Evolutionary conservation across 352 stramenopile species (phyloP).

Genomic region (Thraustochytrium sp.): DNA sequence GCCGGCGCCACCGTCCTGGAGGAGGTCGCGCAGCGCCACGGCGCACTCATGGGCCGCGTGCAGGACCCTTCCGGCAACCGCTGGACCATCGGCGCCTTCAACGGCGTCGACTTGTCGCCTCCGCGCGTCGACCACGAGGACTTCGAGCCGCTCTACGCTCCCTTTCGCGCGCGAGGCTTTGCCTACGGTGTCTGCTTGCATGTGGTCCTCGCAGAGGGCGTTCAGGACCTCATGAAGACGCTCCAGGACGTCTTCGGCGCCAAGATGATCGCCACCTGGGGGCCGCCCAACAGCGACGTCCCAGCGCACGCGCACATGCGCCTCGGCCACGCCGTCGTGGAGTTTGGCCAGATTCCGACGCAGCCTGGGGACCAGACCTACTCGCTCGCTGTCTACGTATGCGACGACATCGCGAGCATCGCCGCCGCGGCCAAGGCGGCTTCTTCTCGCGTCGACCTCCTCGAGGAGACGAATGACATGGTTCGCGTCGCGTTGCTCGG

Average conservation of each 20-base stretch:
- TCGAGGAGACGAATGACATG: too few species aligned
- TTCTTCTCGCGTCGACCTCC: too few species aligned
- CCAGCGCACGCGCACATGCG: background rate
- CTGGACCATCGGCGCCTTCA: background rate
- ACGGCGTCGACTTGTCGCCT: background rate
- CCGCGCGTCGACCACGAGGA: background rate
- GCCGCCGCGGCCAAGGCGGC: too few species aligned
- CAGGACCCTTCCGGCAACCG: background rate
- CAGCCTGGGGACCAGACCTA: too few species aligned
- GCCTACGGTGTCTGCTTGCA: background rate
- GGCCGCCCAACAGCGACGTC: too few species aligned
- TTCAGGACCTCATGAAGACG: background rate
- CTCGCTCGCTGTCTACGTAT: too few species aligned
- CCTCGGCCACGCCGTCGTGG: background rate
- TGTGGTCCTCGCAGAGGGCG: background rate
- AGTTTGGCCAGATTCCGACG: too few species aligned
- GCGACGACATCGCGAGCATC: too few species aligned
- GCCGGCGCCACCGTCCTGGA: background rate
- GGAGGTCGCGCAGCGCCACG: background rate
- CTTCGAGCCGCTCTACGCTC: background rate
- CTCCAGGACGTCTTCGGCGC: background rate
- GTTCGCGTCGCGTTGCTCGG: too few species aligned
- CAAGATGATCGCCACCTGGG: background rate
- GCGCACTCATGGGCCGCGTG: background rate
- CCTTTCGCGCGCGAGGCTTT: background rate